A percentile compares a stretch with the other conserved stretches of the same genome.
Conservation (phyloP, 495 filamentous ascomycete genomes). For the Aspergillus nidulans region DNA sequence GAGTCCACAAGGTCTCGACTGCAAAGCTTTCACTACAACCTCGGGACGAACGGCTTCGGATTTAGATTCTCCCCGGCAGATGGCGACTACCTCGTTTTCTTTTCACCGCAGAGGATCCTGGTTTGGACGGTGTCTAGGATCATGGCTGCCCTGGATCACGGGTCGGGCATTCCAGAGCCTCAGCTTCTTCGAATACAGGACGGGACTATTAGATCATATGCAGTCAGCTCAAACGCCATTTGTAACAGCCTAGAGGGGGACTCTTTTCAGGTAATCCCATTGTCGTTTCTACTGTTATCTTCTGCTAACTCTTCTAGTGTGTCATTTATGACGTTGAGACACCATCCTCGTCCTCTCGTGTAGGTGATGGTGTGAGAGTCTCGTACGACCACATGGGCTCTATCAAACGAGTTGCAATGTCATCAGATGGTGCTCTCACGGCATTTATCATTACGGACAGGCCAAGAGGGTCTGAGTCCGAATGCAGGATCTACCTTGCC, state of each 20-base stretch:
- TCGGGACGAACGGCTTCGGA: not conserved
- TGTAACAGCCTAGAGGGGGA: slow-evolving; percentile 1
- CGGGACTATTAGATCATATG: slow-evolving; percentile 9
- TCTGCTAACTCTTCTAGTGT: slow-evolving; percentile 12
- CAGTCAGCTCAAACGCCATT: slow-evolving; percentile 12
- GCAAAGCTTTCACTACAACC: not conserved
- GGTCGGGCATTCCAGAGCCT: not conserved
- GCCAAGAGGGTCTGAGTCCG: not conserved
- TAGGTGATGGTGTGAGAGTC: not conserved
- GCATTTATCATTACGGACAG: slow-evolving; percentile 11
- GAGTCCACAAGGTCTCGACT: not conserved
- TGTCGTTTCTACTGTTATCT: not conserved
- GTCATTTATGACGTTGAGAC: slow-evolving; percentile 7
- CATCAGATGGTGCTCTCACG: slow-evolving; percentile 5
- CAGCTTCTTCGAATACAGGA: not conserved
- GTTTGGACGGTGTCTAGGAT: slow-evolving; percentile 4
- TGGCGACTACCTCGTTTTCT: slow-evolving; percentile 11
- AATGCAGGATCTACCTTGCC: slow-evolving; percentile 10
- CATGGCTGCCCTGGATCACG: not conserved
- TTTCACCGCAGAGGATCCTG: slow-evolving; percentile 5
- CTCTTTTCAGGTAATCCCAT: slow-evolving; percentile 9
- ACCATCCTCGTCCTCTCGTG: not conserved
- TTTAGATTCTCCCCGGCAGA: slow-evolving; percentile 9
- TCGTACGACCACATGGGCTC: slow-evolving; percentile 8
- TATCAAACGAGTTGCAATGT: slow-evolving; percentile 14